Percentiles rank a stretch among this genome's conserved stretches.
These are phyloP conservation scores for Violaceomyces palustris DNA, from an alignment of 1,284 basidiomycete genomes.

Conservation along the genomic window DNA sequence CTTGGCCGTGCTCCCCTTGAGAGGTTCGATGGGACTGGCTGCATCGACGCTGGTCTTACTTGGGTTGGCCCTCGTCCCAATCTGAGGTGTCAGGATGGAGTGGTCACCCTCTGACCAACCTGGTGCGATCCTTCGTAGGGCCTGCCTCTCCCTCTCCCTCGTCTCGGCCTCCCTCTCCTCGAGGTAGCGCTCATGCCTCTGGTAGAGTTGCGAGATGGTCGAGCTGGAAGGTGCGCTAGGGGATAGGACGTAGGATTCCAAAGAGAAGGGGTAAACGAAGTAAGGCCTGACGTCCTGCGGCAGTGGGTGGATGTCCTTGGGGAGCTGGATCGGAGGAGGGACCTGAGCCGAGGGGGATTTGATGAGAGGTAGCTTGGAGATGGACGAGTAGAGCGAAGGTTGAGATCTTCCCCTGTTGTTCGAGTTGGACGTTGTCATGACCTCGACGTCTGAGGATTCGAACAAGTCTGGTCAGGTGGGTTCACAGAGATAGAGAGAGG, in stretches of 20 bases:
- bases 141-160: conserved; percentile 5
- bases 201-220: conserved; percentile 12
- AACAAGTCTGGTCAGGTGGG: too few relatives aligned
- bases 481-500: too few relatives aligned
- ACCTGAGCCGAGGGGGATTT: conserved; percentile 29
- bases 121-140: conserved; percentile 14
- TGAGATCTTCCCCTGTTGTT: too few relatives aligned
- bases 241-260: conserved; percentile 38
- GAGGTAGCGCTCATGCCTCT: conserved; percentile 14
- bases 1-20: neutral
- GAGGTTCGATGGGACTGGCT: neutral
- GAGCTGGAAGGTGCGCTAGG: conserved; percentile 13
- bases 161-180: conserved; percentile 9
- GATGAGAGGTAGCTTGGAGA: conserved; percentile 33
- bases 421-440: too few relatives aligned
- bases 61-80: neutral
- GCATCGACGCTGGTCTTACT: neutral
- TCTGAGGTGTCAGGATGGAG: conserved; percentile 10
- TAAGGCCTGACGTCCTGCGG: conserved; percentile 36
- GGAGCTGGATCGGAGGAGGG: conserved; percentile 15
- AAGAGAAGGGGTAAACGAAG: conserved; percentile 42
- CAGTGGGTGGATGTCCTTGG: conserved; percentile 32
- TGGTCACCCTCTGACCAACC: conserved; percentile 9
- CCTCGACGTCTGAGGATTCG: too few relatives aligned
- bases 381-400: conserved; percentile 34